Conservation (phyloP, 768 basidiomycete species). For the Steccherinum ochraceum region DNA sequence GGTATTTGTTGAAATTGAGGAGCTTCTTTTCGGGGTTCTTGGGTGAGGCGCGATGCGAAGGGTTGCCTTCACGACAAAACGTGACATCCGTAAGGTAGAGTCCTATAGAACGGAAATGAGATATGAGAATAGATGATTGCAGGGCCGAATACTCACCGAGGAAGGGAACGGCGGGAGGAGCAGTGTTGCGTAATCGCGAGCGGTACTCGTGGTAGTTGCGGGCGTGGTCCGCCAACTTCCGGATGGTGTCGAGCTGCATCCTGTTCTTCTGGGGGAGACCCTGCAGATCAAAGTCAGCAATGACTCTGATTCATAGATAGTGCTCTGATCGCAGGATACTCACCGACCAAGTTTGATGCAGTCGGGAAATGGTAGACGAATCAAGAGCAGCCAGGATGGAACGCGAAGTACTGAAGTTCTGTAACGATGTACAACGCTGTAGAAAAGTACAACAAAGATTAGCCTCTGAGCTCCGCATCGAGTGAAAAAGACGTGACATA, state of each 20-base stretch:
- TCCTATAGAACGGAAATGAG: conserved; percentile 34
- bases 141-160: conserved; percentile 48
- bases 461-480: conserved; percentile 1
- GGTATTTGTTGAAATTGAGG: conserved; percentile 96
- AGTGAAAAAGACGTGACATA: conserved; percentile 32
- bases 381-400: conserved; percentile 93
- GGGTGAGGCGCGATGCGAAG: conserved; percentile 76
- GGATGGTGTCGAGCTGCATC: conserved; percentile 66
- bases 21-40: conserved; percentile 68
- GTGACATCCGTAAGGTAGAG: conserved; percentile 89
- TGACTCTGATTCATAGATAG: not conserved
- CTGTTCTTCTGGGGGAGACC: conserved; percentile 83
- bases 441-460: not conserved
- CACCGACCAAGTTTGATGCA: conserved; percentile 92
- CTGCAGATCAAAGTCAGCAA: conserved; percentile 32
- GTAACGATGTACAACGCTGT: conserved; percentile 76
- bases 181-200: conserved; percentile 76
- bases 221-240: conserved; percentile 86
- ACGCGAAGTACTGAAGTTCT: conserved; percentile 90
- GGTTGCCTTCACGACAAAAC: conserved; percentile 94
- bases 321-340: conserved; percentile 29
- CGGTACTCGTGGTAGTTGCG: conserved; percentile 92
- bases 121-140: not conserved
- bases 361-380: conserved; percentile 87
- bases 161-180: conserved; percentile 92